Conservation (phyloP, 805 yeast species). For the Maudiozyma barnettii region DNA sequence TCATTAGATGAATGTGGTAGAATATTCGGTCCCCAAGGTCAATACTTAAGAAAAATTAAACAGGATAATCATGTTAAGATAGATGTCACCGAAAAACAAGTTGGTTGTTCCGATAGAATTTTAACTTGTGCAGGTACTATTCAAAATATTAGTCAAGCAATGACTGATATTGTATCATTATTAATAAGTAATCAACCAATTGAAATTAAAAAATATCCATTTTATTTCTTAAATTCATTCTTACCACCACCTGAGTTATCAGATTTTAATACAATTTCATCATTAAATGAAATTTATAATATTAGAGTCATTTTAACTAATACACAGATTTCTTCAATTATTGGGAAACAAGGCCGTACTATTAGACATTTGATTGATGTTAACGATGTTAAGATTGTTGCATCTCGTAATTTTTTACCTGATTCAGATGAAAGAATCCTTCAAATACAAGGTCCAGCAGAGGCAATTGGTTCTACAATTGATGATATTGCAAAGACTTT, state of each 20-base stretch:
- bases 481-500: constrained; percentile 35
- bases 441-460: constrained; percentile 71
- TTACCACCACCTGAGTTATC: constrained; percentile 13
- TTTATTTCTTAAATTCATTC: constrained; percentile 25
- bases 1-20: constrained; percentile 82
- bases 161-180: constrained; percentile 53
- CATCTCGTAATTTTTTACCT: constrained; percentile 73
- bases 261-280: constrained; percentile 10
- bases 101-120: constrained; percentile 73
- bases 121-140: constrained; percentile 67
- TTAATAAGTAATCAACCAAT: constrained; percentile 14
- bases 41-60: constrained; percentile 61
- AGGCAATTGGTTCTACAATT: constrained; percentile 49
- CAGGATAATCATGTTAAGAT: constrained; percentile 70
- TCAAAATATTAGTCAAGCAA: constrained; percentile 56
- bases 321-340: constrained; percentile 76
- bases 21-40: constrained; percentile 75
- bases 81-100: constrained; percentile 67
- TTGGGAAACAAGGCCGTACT: constrained; percentile 71
- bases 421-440: constrained; percentile 77
- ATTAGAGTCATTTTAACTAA: constrained; percentile 70
- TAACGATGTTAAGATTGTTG: constrained; percentile 65
- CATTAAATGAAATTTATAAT: constrained; percentile 9
- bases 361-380: constrained; percentile 55
- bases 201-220: constrained; percentile 47